Base-by-base conservation (phyloP, 2,329 filamentous ascomycete species). In the Magnaporthiopsis incrustans region DNA sequence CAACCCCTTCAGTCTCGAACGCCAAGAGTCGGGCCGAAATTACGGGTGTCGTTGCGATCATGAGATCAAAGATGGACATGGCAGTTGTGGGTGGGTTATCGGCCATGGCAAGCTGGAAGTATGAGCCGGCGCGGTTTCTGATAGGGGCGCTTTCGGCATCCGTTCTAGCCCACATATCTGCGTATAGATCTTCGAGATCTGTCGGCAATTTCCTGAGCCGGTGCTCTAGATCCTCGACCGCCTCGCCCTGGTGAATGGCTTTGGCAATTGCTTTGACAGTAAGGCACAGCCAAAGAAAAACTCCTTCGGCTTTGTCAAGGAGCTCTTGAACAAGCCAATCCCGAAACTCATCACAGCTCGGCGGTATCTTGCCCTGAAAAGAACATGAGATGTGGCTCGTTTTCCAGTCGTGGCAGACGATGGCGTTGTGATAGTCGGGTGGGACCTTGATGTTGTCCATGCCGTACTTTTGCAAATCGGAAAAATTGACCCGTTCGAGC, bases 111-210 rank as follows among this genome's bases (percentile, higher is more conserved):
- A 62, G 50, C 4, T 57, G 27, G 30, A 62, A 44, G 26, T 57
- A 62, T 15, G n/a, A 27, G 10, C 38, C 61, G 8, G 61, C 61
- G 26, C 30, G 27, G 25, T 26, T 14, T 50, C n/a, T 44, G 27
- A 32, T n/a, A 50, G 27, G 35, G 32, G 22, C 26, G 10, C 38
- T 33, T 22, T 32, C 50, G n/a, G 26, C 27, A 22, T 57, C 32
- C 6, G 33, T 33, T 10, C 61, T 56, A 7, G 38, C 30, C 61
- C 61, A 62, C 61, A 62, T 62, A 14, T 62, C 61, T 6, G 27
- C 8, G 32, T 62, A 62, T 6, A 62, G 50, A 2, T 57, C 18
- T 6, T 38, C 22, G 4, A 61, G n/a, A 25, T 61, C 59, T 33
- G 18, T 38, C 5, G 59, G 59, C 26, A 61, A 18, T 6, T 15